phyloP scores from a whole-genome alignment of 2,329 filamentous ascomycete species.

The Aspergillus sergii region DNA sequence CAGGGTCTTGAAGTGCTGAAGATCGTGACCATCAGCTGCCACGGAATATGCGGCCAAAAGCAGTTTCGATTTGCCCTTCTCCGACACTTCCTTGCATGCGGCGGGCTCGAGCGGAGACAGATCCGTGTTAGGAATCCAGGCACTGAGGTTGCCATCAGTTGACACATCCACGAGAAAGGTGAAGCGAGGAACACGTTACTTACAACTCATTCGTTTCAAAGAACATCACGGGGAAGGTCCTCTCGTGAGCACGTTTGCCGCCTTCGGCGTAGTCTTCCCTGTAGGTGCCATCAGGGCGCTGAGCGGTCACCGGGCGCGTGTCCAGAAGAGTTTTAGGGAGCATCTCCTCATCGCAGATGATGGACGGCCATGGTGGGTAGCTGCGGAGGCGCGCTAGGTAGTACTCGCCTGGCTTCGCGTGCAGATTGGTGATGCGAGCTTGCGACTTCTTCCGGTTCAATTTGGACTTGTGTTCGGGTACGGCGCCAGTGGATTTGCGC shows the following conservation, averaged over 20 bases:
- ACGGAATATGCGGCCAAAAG: slow-evolving; percentile 78
- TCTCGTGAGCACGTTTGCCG: slow-evolving; percentile 80
- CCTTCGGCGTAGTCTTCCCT: slow-evolving; percentile 84
- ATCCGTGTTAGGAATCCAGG: slow-evolving; percentile 86
- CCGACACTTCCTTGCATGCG: slow-evolving; percentile 68
- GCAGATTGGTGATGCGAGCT: slow-evolving; percentile 68
- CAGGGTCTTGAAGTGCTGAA: slow-evolving; percentile 82
- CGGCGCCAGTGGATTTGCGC: slow-evolving; percentile 73
- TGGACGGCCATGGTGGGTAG: slow-evolving; percentile 89
- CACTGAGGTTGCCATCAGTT: slow-evolving; percentile 56
- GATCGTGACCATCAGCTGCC: slow-evolving; percentile 74
- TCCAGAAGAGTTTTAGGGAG: slow-evolving; percentile 77
- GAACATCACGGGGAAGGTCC: slow-evolving; percentile 95
- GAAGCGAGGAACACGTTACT: slow-evolving; percentile 47
- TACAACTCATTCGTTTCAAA: slow-evolving; percentile 95
- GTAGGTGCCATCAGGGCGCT: slow-evolving; percentile 80
- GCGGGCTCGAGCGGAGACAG: slow-evolving; percentile 76
- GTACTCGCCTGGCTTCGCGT: slow-evolving; percentile 87
- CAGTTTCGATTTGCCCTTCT: slow-evolving; percentile 76
- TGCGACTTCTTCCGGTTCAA: slow-evolving; percentile 83
- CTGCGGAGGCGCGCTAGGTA: slow-evolving; percentile 94
- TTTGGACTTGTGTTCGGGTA: slow-evolving; percentile 70
- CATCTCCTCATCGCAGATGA: slow-evolving; percentile 94
- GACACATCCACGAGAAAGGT: not conserved
- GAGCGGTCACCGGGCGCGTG: slow-evolving; percentile 80